Conservation (phyloP, 202 grass and related monocot genomes). For the Brachypodium distachyon region DNA sequence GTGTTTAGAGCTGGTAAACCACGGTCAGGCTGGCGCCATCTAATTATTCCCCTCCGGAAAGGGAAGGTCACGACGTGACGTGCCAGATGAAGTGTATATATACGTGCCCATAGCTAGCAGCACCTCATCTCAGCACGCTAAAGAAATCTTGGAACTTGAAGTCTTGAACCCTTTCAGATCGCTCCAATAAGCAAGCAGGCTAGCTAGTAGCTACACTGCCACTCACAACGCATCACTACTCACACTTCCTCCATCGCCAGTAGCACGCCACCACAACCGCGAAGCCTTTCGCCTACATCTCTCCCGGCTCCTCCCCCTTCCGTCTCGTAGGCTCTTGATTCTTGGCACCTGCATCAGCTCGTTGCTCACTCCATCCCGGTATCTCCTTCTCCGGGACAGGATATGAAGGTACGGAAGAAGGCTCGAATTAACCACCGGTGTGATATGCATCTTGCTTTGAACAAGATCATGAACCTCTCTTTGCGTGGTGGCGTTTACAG, state of each 20-base stretch:
- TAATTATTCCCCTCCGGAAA: background rate
- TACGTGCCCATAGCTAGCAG: constrained; percentile 1
- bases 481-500: background rate
- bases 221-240: background rate
- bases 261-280: background rate
- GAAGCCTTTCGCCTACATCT: background rate
- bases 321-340: background rate
- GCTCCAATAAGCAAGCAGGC: background rate
- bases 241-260: constrained; percentile 15
- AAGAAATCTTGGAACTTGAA: constrained; percentile 32
- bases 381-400: background rate
- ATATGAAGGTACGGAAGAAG: constrained; percentile 44
- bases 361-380: background rate
- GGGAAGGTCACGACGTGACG: constrained; percentile 25
- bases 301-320: background rate
- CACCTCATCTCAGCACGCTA: constrained; percentile 12
- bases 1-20: background rate
- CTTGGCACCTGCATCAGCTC: background rate
- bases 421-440: background rate
- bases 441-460: background rate
- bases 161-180: constrained; percentile 8
- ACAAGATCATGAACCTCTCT: background rate
- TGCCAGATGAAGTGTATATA: constrained; percentile 13
- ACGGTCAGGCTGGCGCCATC: background rate
- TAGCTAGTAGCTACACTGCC: background rate